A percentile compares a stretch with the other conserved stretches of the same genome.
phyloP scores from a whole-genome alignment of 441 rosid genomes.

The Gossypium trilobum region DNA sequence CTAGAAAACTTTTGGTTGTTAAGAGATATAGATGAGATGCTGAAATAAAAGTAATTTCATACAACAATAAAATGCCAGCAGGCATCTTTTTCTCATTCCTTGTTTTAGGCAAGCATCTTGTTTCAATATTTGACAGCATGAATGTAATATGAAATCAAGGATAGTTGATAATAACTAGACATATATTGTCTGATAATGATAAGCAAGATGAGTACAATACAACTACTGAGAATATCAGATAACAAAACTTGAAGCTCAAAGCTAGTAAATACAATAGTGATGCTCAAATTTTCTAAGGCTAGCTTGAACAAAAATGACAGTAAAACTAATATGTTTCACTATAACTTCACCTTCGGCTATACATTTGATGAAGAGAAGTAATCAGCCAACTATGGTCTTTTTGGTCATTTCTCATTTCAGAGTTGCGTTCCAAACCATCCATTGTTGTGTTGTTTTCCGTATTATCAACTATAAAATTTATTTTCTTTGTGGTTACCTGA shows the following conservation, averaged over 20 bases:
- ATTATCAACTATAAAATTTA: constrained; percentile 77
- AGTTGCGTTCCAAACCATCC: constrained; percentile 39
- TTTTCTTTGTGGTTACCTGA: constrained; percentile 84
- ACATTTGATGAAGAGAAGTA: constrained; percentile 86
- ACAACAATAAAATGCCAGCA: neutral
- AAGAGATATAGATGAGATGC: neutral
- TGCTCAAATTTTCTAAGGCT: constrained; percentile 4
- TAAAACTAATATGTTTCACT: neutral
- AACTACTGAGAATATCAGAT: neutral
- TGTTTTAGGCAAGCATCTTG: neutral
- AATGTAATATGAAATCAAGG: neutral
- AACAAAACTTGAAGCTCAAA: neutral
- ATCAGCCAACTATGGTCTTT: constrained; percentile 87
- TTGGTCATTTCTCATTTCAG: constrained; percentile 45
- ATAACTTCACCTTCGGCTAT: constrained; percentile 73
- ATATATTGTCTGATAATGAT: neutral
- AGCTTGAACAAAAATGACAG: constrained; percentile 6
- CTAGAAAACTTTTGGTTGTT: neutral
- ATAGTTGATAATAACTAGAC: neutral
- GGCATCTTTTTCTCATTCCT: constrained; percentile 1
- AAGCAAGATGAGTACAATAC: neutral
- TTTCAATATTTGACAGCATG: neutral
- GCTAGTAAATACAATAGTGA: neutral
- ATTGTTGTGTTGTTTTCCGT: constrained; percentile 32
- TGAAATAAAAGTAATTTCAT: neutral